A percentile compares a stretch with the other conserved stretches of the same genome.
phyloP scores from a whole-genome alignment of 2,329 filamentous ascomycete species.

The Clathrospora elynae region DNA sequence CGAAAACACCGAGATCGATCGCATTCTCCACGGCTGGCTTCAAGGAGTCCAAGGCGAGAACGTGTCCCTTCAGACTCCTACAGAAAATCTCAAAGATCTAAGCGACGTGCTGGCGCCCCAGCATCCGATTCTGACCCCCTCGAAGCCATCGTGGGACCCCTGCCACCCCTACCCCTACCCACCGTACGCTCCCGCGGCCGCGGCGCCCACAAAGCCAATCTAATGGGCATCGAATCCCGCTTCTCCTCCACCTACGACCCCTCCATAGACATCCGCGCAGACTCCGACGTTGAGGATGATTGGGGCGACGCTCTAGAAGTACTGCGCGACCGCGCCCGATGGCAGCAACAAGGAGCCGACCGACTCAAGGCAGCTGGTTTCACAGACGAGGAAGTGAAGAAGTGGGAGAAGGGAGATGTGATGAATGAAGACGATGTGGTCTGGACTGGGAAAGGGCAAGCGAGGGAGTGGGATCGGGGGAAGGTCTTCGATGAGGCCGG shows the following conservation, averaged over 20 bases:
- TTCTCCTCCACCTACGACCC: constrained; percentile 73
- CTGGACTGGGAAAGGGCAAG: constrained; percentile 74
- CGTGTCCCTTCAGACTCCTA: neutral
- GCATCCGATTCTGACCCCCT: constrained; percentile 69
- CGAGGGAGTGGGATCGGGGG: constrained; percentile 69
- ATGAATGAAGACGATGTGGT: constrained; percentile 69
- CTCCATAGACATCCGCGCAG: constrained; percentile 59
- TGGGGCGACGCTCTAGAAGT: constrained; percentile 84
- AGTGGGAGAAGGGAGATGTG: constrained; percentile 68
- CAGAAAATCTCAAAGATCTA: constrained; percentile 1
- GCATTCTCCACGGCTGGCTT: constrained; percentile 15
- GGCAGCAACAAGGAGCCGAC: constrained; percentile 75
- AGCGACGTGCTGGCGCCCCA: constrained; percentile 17
- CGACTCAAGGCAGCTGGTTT: constrained; percentile 79
- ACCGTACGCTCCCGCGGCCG: constrained; percentile 49
- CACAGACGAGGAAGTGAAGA: constrained; percentile 72
- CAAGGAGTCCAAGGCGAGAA: neutral
- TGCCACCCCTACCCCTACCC: constrained; percentile 58
- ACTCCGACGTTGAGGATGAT: constrained; percentile 61
- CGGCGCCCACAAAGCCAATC: constrained; percentile 37
- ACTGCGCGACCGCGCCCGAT: constrained; percentile 77
- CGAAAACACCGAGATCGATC: constrained; percentile 17
- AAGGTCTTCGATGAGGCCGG: constrained; percentile 64
- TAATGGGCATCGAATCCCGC: constrained; percentile 73
- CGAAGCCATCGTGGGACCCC: constrained; percentile 76